Percentiles rank a stretch among this genome's conserved stretches.
Evolutionary conservation across 306 rosid genomes (phyloP).

Genomic region (Parietaria judaica): DNA sequence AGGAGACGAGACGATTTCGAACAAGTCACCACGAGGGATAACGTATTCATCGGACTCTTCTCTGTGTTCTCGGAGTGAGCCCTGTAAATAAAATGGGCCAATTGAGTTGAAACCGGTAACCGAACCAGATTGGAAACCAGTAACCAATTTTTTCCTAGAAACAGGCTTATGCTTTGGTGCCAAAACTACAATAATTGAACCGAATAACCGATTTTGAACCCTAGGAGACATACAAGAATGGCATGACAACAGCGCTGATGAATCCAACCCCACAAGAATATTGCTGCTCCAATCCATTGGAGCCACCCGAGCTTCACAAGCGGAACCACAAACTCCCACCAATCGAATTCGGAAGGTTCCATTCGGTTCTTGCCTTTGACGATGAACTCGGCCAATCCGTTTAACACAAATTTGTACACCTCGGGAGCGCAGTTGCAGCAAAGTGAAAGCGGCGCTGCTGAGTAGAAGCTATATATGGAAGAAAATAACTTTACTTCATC

Average conservation of each 20-base stretch:
- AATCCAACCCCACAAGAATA: conserved; percentile 79
- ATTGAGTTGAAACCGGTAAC: background rate
- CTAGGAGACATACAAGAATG: conserved; percentile 64
- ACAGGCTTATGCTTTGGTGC: no score
- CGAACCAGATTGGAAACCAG: no score
- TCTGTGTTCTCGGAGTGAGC: conserved; percentile 48
- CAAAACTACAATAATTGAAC: background rate
- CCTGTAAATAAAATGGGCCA: conserved; percentile 36
- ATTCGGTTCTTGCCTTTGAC: conserved; percentile 63
- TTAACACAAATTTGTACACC: conserved; percentile 35
- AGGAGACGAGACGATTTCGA: conserved; percentile 68
- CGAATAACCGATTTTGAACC: background rate
- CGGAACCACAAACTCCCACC: conserved; percentile 45
- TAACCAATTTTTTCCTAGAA: no score
- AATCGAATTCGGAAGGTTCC: conserved; percentile 41
- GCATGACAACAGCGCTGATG: conserved; percentile 69
- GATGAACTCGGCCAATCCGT: conserved; percentile 46
- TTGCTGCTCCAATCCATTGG: conserved; percentile 64
- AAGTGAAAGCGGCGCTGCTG: conserved; percentile 77
- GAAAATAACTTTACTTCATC: conserved; percentile 15
- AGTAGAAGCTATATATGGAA: conserved; percentile 62
- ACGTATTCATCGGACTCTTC: conserved; percentile 50
- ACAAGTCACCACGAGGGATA: conserved; percentile 88
- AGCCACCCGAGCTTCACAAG: conserved; percentile 61
- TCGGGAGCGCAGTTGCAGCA: conserved; percentile 60